Conservation (phyloP, 208 protist genomes). For the Novymonas esmeraldas region DNA sequence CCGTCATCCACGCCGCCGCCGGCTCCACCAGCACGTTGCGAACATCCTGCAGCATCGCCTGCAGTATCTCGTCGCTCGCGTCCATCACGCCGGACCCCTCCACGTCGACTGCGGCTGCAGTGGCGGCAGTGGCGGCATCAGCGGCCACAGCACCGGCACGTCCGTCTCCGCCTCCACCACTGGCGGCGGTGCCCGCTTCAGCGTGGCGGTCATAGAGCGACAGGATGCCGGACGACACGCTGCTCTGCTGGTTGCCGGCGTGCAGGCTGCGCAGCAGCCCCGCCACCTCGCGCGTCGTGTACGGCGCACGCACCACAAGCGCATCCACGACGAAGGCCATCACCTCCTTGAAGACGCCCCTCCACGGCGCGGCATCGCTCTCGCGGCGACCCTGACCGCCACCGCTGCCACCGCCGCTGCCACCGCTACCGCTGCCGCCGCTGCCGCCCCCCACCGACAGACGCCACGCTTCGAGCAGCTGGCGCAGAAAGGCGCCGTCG, state of each 20-base stretch:
- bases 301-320: conserved; percentile 17
- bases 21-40: conserved; percentile 21
- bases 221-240: conserved; percentile 12
- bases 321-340: conserved; percentile 27
- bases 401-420: background rate
- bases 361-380: conserved; percentile 15
- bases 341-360: conserved; percentile 17
- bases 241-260: conserved; percentile 9
- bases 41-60: conserved; percentile 32
- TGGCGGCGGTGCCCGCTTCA: conserved; percentile 11
- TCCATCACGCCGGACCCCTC: conserved; percentile 2
- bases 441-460: conserved; percentile 6
- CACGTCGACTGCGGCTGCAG: background rate
- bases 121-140: background rate
- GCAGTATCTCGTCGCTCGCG: conserved; percentile 24
- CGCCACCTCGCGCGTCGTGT: conserved; percentile 13
- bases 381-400: conserved; percentile 19
- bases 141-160: background rate
- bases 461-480: conserved; percentile 38
- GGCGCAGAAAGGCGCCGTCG: conserved; percentile 30
- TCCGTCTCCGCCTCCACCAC: background rate
- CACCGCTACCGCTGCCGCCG: conserved; percentile 4
- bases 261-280: conserved; percentile 25
- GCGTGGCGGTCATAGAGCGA: conserved; percentile 32
- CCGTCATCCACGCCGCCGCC: conserved; percentile 35